Conservation (phyloP, 257 asterid species). For the Solanum pimpinellifolium region DNA sequence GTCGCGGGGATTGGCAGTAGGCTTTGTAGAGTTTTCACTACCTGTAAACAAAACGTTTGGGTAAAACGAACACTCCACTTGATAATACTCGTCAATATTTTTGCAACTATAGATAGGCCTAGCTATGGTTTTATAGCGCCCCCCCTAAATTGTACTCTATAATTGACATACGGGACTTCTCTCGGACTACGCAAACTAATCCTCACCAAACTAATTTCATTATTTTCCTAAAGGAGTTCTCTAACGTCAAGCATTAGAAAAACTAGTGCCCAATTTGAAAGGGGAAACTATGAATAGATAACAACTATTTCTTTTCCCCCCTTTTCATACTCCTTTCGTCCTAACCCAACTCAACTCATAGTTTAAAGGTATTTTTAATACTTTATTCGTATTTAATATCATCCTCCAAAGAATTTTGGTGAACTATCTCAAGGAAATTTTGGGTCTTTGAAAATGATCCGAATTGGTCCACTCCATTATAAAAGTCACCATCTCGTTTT, state of each 20-base stretch:
- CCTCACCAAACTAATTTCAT: not conserved
- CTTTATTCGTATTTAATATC: no score
- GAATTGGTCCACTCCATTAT: not conserved
- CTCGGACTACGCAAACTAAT: not conserved
- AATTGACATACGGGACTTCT: not conserved
- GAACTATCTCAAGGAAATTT: not conserved
- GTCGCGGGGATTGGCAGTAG: not conserved
- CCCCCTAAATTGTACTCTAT: not conserved
- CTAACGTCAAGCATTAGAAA: not conserved
- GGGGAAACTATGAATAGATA: not conserved
- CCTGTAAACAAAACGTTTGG: constrained; percentile 6
- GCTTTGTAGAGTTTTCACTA: constrained; percentile 8
- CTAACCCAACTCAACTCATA: no score
- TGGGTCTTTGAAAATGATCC: constrained; percentile 1
- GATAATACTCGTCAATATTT: not conserved
- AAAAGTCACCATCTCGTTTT: constrained; percentile 2
- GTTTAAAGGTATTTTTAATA: no score
- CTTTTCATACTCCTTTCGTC: not conserved
- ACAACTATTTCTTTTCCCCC: not conserved
- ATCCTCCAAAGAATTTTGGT: not conserved
- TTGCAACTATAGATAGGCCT: not conserved
- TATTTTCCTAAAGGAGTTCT: not conserved
- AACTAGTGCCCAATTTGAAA: not conserved
- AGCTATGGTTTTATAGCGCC: not conserved
- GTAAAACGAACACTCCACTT: not conserved